phyloP scores from a whole-genome alignment of 768 basidiomycete genomes.

The Calvatia gigantea region DNA sequence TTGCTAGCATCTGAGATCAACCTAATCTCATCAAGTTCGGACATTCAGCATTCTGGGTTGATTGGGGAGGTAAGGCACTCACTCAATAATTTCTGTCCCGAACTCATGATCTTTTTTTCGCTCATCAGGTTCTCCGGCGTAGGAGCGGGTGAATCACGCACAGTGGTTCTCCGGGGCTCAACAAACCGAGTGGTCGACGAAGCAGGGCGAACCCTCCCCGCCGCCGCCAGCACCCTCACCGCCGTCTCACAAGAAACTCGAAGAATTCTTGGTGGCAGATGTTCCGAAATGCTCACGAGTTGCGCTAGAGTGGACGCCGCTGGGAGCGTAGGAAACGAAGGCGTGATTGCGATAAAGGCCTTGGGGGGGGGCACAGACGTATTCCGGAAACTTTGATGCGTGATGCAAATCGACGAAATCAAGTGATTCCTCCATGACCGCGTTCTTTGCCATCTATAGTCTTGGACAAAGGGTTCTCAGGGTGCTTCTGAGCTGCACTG shows the following conservation, averaged over 20 bases:
- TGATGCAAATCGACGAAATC: too few relatives aligned
- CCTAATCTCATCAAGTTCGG: slow-evolving; percentile 93
- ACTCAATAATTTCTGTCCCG: slow-evolving; percentile 10
- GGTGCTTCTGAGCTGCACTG: too few relatives aligned
- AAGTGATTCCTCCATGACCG: too few relatives aligned
- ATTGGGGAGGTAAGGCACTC: slow-evolving; percentile 88
- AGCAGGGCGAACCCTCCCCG: slow-evolving; percentile 95
- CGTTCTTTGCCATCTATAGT: too few relatives aligned
- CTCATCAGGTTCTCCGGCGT: slow-evolving; percentile 99
- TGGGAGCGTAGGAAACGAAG: slow-evolving; percentile 85
- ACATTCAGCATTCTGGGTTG: slow-evolving; percentile 81
- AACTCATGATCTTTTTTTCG: slow-evolving; percentile 34
- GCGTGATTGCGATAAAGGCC: slow-evolving; percentile 95
- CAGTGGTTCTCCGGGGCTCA: slow-evolving; percentile 94
- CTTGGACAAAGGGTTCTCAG: too few relatives aligned
- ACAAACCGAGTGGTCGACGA: slow-evolving; percentile 99
- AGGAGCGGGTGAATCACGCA: slow-evolving; percentile 96
- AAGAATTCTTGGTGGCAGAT: slow-evolving; percentile 92
- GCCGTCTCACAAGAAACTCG: slow-evolving; percentile 98
- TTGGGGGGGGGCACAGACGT: slow-evolving; percentile 82
- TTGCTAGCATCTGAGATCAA: slow-evolving; percentile 90
- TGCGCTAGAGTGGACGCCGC: slow-evolving; percentile 90
- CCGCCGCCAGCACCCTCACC: slow-evolving; percentile 93
- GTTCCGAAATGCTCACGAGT: slow-evolving; percentile 97
- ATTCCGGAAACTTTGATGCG: slow-evolving; percentile 97